Base-by-base conservation (phyloP, 305 asterid genomes). In the Vinca major region DNA sequence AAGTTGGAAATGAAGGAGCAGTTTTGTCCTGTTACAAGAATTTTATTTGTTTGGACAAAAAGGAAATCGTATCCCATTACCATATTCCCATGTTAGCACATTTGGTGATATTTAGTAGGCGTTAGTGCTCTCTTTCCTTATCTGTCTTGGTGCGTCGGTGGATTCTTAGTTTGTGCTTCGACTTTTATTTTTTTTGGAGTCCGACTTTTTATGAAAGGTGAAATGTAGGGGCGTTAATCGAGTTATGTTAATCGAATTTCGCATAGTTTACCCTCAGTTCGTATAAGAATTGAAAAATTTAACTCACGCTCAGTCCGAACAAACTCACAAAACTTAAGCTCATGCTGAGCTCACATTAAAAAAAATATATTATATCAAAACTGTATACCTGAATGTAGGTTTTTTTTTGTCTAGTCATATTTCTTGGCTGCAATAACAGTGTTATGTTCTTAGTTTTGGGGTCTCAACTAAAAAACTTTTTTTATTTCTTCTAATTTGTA, bases 141-240 rank as follows among this genome's bases (percentile, higher is more conserved):
- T 68, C 14, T 49, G 77, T 76, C 80, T 1, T 60, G 53, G 45
- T 47, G 43, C 54, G 41, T 12, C 57, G 8, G 58, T 61, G 71
- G 45, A 64, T 56, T 0, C 43, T 37, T 40, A 45, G 61, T 16
- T 48, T 61, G 67, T 17, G 52, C 41, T 43, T 36, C 45, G 45
- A 7, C 8, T 0, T 41, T 4, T 41, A 41, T 7, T 41, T 1
- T 1, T 41, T 13, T 41, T 40, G 14, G 58, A 5, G 53, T 41
- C 49, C 52, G 64, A 52, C 44, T 44, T 63, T 26, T 71, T 48
- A 13, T 19, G 36, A 64, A 65, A 58, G 8, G 70, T 19, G 16
- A 45, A 71, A 43, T 13, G 64, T 68, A 26, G 1, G 33, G 33
- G 33, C 1, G 33, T 26, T 1, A 26, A 26, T 26, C 33, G 33